Percentiles rank a stretch among this genome's conserved stretches.
Evolutionary conservation across 345 rosid species (phyloP).

Genomic region (Rhizophora apiculata): DNA sequence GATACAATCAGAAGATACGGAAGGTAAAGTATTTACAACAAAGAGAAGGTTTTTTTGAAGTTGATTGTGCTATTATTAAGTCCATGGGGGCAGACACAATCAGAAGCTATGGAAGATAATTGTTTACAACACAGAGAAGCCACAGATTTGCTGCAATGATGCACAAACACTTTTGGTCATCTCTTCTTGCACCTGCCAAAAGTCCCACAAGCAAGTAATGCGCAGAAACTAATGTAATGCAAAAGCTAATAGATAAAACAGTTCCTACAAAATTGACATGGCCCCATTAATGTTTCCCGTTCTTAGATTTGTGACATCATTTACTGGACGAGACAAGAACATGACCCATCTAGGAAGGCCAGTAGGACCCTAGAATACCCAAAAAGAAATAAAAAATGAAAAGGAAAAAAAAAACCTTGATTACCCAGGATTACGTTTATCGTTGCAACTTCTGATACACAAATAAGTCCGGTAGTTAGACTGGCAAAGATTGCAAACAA

Average conservation of each 20-base stretch:
- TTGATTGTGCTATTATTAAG: not conserved
- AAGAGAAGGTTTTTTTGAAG: too few relatives aligned
- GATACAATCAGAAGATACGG: too few relatives aligned
- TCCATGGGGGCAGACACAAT: not conserved
- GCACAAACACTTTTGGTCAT: slow-evolving; percentile 14
- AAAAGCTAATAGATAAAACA: not conserved
- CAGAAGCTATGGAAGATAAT: not conserved
- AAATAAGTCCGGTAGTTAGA: too few relatives aligned
- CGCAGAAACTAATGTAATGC: not conserved
- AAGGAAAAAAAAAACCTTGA: too few relatives aligned
- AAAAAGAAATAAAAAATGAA: too few relatives aligned
- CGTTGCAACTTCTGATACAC: not conserved
- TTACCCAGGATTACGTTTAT: too few relatives aligned
- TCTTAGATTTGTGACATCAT: too few relatives aligned
- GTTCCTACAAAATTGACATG: not conserved
- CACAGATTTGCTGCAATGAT: not conserved
- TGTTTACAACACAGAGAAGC: slow-evolving; percentile 1
- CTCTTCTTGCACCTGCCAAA: slow-evolving; percentile 36
- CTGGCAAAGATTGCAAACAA: not conserved
- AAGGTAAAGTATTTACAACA: too few relatives aligned
- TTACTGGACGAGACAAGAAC: too few relatives aligned
- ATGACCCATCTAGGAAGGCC: too few relatives aligned
- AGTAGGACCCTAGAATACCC: too few relatives aligned
- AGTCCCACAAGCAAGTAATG: not conserved
- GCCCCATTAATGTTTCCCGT: too few relatives aligned